Conservation (phyloP, 108 stramenopile species). For the Skeletonema potamos region DNA sequence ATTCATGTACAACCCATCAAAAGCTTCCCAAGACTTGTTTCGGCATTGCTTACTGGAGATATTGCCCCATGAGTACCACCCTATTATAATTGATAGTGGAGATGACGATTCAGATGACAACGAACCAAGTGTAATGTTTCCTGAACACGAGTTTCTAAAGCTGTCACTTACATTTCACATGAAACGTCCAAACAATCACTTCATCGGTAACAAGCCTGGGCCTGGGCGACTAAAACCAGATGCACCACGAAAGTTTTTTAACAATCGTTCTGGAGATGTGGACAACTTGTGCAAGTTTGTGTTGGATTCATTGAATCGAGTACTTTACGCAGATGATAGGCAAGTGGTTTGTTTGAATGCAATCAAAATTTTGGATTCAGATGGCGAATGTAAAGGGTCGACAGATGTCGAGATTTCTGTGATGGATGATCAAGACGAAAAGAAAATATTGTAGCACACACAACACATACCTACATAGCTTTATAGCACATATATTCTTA, state of each 20-base stretch:
- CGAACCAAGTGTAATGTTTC: constrained; percentile 8
- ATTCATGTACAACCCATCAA: constrained; percentile 82
- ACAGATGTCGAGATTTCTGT: constrained; percentile 54
- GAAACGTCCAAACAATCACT: constrained; percentile 76
- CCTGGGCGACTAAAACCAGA: constrained; percentile 43
- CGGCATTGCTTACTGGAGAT: constrained; percentile 44
- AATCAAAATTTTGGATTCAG: constrained; percentile 70
- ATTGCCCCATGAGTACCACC: constrained; percentile 33
- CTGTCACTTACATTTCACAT: constrained; percentile 71
- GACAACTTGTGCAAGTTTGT: constrained; percentile 89
- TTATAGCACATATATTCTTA: not conserved
- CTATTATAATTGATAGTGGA: constrained; percentile 24
- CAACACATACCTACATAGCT: not conserved
- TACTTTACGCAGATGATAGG: constrained; percentile 77
- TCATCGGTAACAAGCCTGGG: constrained; percentile 52
- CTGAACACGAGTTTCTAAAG: constrained; percentile 39
- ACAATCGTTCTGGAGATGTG: constrained; percentile 53
- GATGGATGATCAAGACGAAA: constrained; percentile 46
- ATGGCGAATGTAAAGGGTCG: constrained; percentile 61
- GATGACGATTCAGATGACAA: not conserved
- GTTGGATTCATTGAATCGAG: constrained; percentile 76
- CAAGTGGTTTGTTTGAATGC: constrained; percentile 69
- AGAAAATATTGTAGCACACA: not conserved
- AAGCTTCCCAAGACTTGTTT: constrained; percentile 61
- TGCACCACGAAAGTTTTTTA: constrained; percentile 42